A percentile compares a stretch with the other conserved stretches of the same genome.
These are phyloP conservation scores for Knoxia roxburghii DNA, from an alignment of 257 asterid genomes.

Conservation along the genomic window DNA sequence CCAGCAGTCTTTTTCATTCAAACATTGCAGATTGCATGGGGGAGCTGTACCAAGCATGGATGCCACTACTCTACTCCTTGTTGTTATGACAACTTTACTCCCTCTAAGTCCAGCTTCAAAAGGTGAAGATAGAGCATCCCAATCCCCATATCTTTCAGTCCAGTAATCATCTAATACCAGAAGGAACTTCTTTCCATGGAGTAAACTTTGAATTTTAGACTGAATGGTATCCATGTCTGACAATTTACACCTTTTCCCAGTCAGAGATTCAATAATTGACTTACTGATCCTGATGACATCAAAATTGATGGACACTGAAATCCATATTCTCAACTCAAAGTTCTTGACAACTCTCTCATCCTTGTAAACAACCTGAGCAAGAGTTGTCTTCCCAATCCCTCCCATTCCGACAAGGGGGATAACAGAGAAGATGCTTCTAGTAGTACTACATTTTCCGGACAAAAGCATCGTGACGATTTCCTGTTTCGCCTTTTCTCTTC, in stretches of 20 bases:
- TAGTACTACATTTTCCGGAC: not conserved
- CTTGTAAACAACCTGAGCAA: conserved; percentile 27
- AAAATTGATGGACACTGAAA: conserved; percentile 23
- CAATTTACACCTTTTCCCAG: conserved; percentile 19
- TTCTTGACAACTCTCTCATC: not conserved
- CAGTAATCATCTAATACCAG: too few species aligned
- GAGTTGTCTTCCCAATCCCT: too few species aligned
- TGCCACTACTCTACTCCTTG: conserved; percentile 33
- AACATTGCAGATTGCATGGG: conserved; percentile 12
- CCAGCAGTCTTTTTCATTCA: conserved; percentile 33
- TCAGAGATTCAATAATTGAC: conserved; percentile 30
- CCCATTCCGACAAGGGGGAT: conserved; percentile 41
- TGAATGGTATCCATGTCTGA: conserved; percentile 9
- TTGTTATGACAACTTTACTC: conserved; percentile 21
- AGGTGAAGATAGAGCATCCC: conserved; percentile 5
- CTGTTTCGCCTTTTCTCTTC: conserved; percentile 23
- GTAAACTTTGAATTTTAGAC: not conserved
- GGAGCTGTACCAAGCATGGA: conserved; percentile 24
- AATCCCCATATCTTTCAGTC: too few species aligned
- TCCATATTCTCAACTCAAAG: conserved; percentile 29
- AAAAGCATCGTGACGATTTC: conserved; percentile 12
- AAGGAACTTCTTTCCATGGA: too few species aligned
- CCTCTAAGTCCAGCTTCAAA: conserved; percentile 1
- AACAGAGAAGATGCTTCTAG: conserved; percentile 16
- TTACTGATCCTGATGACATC: conserved; percentile 24